Percentiles rank a stretch among this genome's conserved stretches.
phyloP scores from a whole-genome alignment of 2,329 filamentous ascomycete genomes.

The Beauveria caledonica region DNA sequence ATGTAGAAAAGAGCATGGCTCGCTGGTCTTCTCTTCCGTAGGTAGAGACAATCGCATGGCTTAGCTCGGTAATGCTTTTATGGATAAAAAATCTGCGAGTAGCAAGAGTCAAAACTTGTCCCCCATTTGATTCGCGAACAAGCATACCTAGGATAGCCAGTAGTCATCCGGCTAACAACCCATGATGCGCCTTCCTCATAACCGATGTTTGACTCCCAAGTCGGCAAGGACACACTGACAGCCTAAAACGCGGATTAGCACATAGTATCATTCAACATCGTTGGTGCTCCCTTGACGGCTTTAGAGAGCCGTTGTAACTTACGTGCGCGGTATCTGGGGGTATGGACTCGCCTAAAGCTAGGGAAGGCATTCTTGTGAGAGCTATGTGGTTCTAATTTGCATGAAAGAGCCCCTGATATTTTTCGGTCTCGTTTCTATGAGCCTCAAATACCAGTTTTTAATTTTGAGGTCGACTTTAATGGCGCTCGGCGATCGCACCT shows the following conservation, averaged over 20 bases:
- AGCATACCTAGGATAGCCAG: slow-evolving; percentile 75
- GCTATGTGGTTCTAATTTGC: not conserved
- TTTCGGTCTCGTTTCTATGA: not conserved
- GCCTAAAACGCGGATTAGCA: slow-evolving; percentile 46
- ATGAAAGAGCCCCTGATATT: not conserved
- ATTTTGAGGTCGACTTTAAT: not conserved
- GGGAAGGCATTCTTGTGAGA: slow-evolving; percentile 34
- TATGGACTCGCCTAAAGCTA: slow-evolving; percentile 60
- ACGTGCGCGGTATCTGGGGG: slow-evolving; percentile 73
- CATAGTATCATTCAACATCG: not conserved
- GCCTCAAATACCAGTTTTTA: not conserved
- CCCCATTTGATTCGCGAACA: not conserved
- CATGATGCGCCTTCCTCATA: slow-evolving; percentile 90
- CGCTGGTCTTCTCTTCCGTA: slow-evolving; percentile 55
- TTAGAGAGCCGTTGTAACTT: slow-evolving; percentile 28
- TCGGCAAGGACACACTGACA: slow-evolving; percentile 90
- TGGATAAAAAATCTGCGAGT: slow-evolving; percentile 83
- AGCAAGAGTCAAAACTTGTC: slow-evolving; percentile 9
- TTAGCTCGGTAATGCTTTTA: slow-evolving; percentile 68
- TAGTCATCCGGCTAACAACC: slow-evolving; percentile 78
- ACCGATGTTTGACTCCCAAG: slow-evolving; percentile 82
- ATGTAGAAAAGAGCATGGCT: slow-evolving; percentile 78
- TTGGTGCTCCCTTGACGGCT: not conserved
- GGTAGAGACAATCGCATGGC: slow-evolving; percentile 54
- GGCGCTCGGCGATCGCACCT: not conserved